Conservation (phyloP, 2,329 filamentous ascomycete genomes). For the Fusarium kyushuense region DNA sequence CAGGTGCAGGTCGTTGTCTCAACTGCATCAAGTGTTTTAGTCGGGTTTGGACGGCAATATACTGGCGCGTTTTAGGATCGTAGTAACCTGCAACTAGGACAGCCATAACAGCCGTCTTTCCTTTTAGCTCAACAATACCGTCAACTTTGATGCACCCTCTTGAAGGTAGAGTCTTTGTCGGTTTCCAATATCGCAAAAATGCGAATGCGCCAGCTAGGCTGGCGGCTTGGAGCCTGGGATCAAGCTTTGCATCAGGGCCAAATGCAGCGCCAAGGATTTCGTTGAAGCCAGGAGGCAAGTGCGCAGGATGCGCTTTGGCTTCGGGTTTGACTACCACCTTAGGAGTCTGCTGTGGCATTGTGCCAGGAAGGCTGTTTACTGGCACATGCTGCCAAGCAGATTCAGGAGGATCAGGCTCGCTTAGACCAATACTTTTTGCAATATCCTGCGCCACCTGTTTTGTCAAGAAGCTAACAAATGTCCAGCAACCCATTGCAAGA, state of each 20-base stretch:
- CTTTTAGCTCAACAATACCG: slow-evolving; percentile 66
- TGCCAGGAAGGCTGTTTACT: slow-evolving; percentile 41
- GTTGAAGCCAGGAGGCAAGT: slow-evolving; percentile 43
- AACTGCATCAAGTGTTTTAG: slow-evolving; percentile 58
- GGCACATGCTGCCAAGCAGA: slow-evolving; percentile 51
- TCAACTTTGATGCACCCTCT: slow-evolving; percentile 65
- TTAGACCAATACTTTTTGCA: slow-evolving; percentile 60
- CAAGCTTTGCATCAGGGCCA: slow-evolving; percentile 51
- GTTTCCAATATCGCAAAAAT: slow-evolving; percentile 61
- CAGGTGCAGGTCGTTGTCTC: slow-evolving; percentile 54
- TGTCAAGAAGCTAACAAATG: slow-evolving; percentile 62
- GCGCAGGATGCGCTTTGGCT: slow-evolving; percentile 39
- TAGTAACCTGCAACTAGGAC: slow-evolving; percentile 67
- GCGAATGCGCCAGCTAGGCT: slow-evolving; percentile 52
- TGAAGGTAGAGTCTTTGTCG: slow-evolving; percentile 57
- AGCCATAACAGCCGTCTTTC: slow-evolving; percentile 59
- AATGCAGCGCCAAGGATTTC: slow-evolving; percentile 47
- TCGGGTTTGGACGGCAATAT: slow-evolving; percentile 56
- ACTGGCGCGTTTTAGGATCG: slow-evolving; percentile 65
- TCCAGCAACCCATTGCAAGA: slow-evolving; percentile 63
- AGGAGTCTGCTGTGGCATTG: slow-evolving; percentile 42
- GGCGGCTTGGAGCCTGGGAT: slow-evolving; percentile 51
- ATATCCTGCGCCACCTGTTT: slow-evolving; percentile 60
- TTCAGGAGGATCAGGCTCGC: slow-evolving; percentile 43
- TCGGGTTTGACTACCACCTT: slow-evolving; percentile 45